Percentiles rank a stretch among this genome's conserved stretches.
These are phyloP conservation scores for Calonectria hongkongensis DNA, from an alignment of 2,329 filamentous ascomycete species.

Conservation along the genomic window DNA sequence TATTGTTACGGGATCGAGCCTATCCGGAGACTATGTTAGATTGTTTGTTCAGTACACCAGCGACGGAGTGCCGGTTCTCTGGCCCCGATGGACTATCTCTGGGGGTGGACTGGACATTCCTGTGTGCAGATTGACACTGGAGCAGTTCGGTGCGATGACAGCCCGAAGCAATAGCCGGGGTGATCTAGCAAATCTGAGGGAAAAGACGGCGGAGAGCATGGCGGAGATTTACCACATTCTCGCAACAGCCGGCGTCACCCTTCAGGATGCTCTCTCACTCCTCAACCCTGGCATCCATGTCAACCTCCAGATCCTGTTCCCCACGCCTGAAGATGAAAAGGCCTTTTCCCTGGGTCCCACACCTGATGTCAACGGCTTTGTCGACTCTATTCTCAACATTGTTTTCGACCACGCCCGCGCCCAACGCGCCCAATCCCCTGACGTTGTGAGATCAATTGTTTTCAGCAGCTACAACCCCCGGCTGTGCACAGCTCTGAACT, in stretches of 20 bases:
- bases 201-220: constrained; percentile 72
- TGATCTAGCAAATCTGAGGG: constrained; percentile 65
- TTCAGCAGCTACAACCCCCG: constrained; percentile 95
- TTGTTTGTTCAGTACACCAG: constrained; percentile 94
- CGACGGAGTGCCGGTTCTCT: constrained; percentile 90
- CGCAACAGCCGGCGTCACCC: constrained; percentile 84
- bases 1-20: constrained; percentile 93
- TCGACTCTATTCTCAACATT: constrained; percentile 86
- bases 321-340: constrained; percentile 83
- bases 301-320: constrained; percentile 94
- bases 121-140: constrained; percentile 84
- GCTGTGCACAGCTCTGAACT: constrained; percentile 95
- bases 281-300: constrained; percentile 89
- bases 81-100: constrained; percentile 87
- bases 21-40: constrained; percentile 96
- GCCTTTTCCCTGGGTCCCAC: constrained; percentile 82
- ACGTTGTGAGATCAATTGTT: constrained; percentile 88
- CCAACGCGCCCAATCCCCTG: constrained; percentile 77
- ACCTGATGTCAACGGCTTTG: constrained; percentile 89
- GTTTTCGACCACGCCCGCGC: constrained; percentile 93
- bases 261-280: constrained; percentile 84
- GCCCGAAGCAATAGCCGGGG: constrained; percentile 63
- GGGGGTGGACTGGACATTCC: constrained; percentile 87
- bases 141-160: constrained; percentile 79
- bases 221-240: constrained; percentile 83